Base-by-base conservation (phyloP, 331 rosid genomes). In the Quercus phellos region DNA sequence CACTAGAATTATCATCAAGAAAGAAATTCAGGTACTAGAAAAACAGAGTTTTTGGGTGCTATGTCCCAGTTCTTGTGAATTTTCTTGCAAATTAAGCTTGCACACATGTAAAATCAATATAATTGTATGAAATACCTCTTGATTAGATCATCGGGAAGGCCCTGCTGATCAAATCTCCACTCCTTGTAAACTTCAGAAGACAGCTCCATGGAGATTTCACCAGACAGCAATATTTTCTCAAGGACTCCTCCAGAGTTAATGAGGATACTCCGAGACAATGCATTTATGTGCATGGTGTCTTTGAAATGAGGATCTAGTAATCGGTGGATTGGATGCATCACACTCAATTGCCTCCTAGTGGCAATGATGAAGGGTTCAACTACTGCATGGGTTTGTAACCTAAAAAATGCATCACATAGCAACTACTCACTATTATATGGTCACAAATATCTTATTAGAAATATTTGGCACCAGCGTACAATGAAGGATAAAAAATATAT, bases 311-410 rank as follows among this genome's bases (percentile, higher is more conserved):
- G 93, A 69, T 72, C 82, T 85, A 93, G 74, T 26, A 91, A 72
- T 85, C 81, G 64, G 66, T 93, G 88, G 79, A 91, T 78, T 67
- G 97, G 98, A 74, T 93, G 98, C 88, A 86, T 85, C 34, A 80
- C 89, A 77, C 97, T 93, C 2, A 93, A 80, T 74, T 86, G 87
- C 84, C 96, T 93, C 80, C 85, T 88, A 34, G 94, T 88, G 74
- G 96, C 94, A 84, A 93, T 86, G 76, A 93, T 84, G 88, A 90
- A 93, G 16, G 93, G 98, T 80, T 93, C 94, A 34, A 89, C 86
- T 56, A 88, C 93, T 18, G 91, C 97, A 79, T 89, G 93, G 11
- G 89, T 90, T 61, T 86, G 79, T 79, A 93, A 82, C 97, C 95
- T 91, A 76, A 77, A 78, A 24, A 22, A 54, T 43, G 70, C 53